Conservation (phyloP, 2,329 filamentous ascomycete genomes). For the Herpotrichia juniperi region DNA sequence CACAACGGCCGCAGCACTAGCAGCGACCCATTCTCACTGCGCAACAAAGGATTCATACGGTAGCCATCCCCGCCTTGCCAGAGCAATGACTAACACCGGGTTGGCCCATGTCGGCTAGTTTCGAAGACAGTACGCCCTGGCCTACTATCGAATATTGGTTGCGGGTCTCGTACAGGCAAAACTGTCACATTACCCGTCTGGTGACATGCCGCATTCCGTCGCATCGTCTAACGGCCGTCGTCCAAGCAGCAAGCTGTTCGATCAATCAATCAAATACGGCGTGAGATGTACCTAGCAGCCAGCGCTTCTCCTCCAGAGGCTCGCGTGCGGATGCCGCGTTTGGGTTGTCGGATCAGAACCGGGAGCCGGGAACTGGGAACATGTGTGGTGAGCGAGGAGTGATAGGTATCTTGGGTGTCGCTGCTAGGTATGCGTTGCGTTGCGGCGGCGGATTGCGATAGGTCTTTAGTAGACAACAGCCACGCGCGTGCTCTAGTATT, state of each 20-base stretch:
- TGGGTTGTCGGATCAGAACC: constrained; percentile 31
- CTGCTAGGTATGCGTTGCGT: not conserved
- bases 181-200: constrained; percentile 17
- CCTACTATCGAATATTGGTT: too few relatives aligned
- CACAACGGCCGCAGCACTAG: too few relatives aligned
- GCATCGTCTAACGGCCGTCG: constrained; percentile 17
- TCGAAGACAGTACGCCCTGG: not conserved
- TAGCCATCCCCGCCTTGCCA: too few relatives aligned
- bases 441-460: too few relatives aligned
- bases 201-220: constrained; percentile 14
- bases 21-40: too few relatives aligned
- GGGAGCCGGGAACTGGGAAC: constrained; percentile 29
- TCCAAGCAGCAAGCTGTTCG: constrained; percentile 18
- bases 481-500: not conserved
- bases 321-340: constrained; percentile 18
- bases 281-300: constrained; percentile 29
- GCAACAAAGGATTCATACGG: too few relatives aligned
- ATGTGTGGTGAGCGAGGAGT: constrained; percentile 22
- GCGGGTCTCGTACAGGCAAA: constrained; percentile 17
- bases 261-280: constrained; percentile 24
- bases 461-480: too few relatives aligned
- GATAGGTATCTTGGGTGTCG: constrained; percentile 10
- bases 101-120: constrained; percentile 7
- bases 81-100: constrained; percentile 32
- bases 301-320: constrained; percentile 23